Evolutionary conservation across 1,139 yeast species (phyloP).

Genomic region (Yamadazyma dendronema): DNA sequence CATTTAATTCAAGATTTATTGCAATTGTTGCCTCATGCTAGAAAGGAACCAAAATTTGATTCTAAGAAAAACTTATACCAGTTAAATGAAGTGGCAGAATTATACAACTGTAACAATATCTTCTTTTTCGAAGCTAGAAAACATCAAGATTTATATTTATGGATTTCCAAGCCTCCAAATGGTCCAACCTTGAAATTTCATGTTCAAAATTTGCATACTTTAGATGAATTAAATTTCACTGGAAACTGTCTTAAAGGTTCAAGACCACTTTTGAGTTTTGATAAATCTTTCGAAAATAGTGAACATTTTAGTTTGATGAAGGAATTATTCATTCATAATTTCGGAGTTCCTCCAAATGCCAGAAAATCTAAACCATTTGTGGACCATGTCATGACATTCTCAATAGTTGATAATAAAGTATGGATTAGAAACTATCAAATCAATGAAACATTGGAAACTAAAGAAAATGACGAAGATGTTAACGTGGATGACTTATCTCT

Average conservation of each 20-base stretch:
- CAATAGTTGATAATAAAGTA: conserved; percentile 87
- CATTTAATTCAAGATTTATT: conserved; percentile 84
- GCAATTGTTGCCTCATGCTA: conserved; percentile 84
- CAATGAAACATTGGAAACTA: conserved; percentile 61
- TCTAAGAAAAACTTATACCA: conserved; percentile 86
- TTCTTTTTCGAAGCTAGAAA: conserved; percentile 94
- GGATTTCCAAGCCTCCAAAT: conserved; percentile 96
- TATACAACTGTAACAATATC: conserved; percentile 95
- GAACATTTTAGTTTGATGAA: conserved; percentile 73
- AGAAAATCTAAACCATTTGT: conserved; percentile 91
- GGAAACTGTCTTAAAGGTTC: conserved; percentile 97
- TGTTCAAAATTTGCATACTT: conserved; percentile 91
- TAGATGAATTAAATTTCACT: conserved; percentile 93
- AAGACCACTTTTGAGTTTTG: conserved; percentile 92
- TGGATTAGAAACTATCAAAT: conserved; percentile 98
- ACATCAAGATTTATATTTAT: conserved; percentile 90
- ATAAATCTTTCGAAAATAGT: conserved; percentile 58
- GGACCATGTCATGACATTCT: conserved; percentile 92
- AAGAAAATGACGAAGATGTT: conserved; percentile 38
- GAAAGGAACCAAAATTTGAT: conserved; percentile 95
- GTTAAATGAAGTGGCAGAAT: conserved; percentile 92
- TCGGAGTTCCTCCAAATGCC: conserved; percentile 97
- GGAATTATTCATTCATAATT: conserved; percentile 80
- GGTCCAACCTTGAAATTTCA: conserved; percentile 97
- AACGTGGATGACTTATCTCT: conserved; percentile 59